Evolutionary conservation across 176 grass and related monocot genomes (phyloP), one percentile per base, ranked within the genome.

Genomic region (Calamus simplicifolius): DNA sequence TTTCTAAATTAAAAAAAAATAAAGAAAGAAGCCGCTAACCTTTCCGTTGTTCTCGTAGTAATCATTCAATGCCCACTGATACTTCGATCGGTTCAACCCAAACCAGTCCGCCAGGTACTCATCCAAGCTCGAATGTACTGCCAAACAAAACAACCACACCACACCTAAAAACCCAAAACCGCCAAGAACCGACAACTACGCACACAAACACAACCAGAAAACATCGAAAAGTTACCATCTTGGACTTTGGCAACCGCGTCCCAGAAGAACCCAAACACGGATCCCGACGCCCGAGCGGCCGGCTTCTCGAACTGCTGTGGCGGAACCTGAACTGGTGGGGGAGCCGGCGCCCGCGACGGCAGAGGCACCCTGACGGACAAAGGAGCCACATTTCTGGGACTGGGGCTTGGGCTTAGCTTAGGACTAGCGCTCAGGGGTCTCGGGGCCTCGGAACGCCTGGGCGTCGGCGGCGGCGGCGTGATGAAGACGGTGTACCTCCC

Each of bases 1-100:
- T 43, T 43, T 43, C 35, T 43, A 10, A 43, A 43, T 43, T 43
- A 43, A 43, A 43, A 43, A 10, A n/a, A n/a, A n/a, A n/a, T n/a
- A n/a, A 26, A 61, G 49, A 50, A 63, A 54, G 58, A 49, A 76
- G 5, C 16, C 30, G 67, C 72, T 56, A 23, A 95, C 85, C 81
- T 95, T 95, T 74, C 85, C 72, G 21, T 73, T 85, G 79, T 58
- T 81, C 65, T 89, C 89, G 74, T 95, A 95, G 81, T 95, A 95
- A 77, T 95, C 89, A 64, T 95, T 85, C 68, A 95, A 83, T 17
- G 89, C 89, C 89, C 89, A 95, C 68, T 95, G 89, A 66, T 95
- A 95, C 75, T 82, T 95, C n/a, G 89, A 95, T 74, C 88, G 89
- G 74, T 95, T 80, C 62, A 95, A 73, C 16, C 89, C 89, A 28